Conservation (phyloP, 208 protist species). For the Jaenimonas drosophilae region DNA sequence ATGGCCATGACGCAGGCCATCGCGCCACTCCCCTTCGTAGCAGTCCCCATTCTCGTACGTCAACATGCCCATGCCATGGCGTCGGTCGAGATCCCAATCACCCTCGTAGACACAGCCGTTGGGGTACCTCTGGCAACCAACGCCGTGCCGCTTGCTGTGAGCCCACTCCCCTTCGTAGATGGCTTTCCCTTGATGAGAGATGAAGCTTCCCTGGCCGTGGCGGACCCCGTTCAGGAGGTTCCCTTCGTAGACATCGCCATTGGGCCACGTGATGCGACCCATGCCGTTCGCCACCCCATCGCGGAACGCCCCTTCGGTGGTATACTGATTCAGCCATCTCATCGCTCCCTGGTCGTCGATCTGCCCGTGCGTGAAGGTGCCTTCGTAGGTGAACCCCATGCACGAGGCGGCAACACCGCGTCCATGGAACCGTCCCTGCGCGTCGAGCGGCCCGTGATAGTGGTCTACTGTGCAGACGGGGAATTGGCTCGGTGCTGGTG, state of each 20-base stretch:
- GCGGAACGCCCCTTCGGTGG: conserved; percentile 20
- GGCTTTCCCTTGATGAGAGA: conserved; percentile 20
- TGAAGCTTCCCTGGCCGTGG: conserved; percentile 66
- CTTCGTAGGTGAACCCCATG: conserved; percentile 61
- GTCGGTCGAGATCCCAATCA: conserved; percentile 36
- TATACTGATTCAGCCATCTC: conserved; percentile 34
- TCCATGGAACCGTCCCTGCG: conserved; percentile 24
- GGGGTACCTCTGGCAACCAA: conserved; percentile 49
- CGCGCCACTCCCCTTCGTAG: conserved; percentile 70
- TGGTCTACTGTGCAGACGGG: conserved; percentile 23
- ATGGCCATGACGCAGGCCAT: conserved; percentile 33
- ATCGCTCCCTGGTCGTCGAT: conserved; percentile 45
- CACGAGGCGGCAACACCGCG: conserved; percentile 24
- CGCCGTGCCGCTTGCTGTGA: conserved; percentile 49
- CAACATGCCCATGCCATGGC: conserved; percentile 46
- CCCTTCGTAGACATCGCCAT: conserved; percentile 53
- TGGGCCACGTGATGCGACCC: conserved; percentile 43
- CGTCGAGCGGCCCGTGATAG: conserved; percentile 10
- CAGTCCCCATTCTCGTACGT: conserved; percentile 47
- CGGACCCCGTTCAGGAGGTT: conserved; percentile 49
- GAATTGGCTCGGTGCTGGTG: conserved; percentile 3
- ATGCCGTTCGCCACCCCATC: conserved; percentile 14
- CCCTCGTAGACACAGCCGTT: conserved; percentile 65
- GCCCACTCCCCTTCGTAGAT: conserved; percentile 69
- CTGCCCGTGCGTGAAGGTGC: conserved; percentile 25